Percentiles rank a stretch among this genome's conserved stretches.
These are phyloP conservation scores for Ceratobasidium sp. DNA, from an alignment of 1,284 basidiomycete genomes.

Conservation along the genomic window DNA sequence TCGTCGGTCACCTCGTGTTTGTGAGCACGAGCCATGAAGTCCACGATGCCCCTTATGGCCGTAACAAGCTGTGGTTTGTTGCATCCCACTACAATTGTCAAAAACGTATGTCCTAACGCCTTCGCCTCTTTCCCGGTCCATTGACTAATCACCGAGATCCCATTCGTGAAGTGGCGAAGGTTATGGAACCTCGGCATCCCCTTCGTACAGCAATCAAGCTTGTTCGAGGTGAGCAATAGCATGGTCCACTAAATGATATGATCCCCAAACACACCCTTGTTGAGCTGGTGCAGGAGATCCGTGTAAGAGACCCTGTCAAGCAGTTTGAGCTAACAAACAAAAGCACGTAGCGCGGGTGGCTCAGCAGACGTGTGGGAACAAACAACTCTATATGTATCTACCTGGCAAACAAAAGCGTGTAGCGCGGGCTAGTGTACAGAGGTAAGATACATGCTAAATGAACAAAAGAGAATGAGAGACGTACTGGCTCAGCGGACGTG, in stretches of 20 bases:
- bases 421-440: no score
- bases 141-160: conserved; percentile 35
- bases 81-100: not conserved
- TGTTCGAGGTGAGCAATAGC: conserved; percentile 6
- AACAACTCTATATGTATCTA: no score
- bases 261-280: conserved; percentile 57
- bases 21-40: conserved; percentile 56
- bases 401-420: no score
- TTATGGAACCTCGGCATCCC: conserved; percentile 30
- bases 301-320: conserved; percentile 18
- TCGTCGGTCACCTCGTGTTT: not conserved
- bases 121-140: conserved; percentile 48
- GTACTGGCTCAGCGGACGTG: no score
- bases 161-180: conserved; percentile 33
- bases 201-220: conserved; percentile 37
- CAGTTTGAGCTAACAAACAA: no score
- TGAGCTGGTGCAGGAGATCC: conserved; percentile 57
- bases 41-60: conserved; percentile 54
- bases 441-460: no score
- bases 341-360: no score
- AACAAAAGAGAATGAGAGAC: no score
- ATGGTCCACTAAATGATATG: conserved; percentile 50
- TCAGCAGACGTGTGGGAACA: no score
- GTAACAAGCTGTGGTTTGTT: conserved; percentile 3
- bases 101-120: conserved; percentile 32